These are phyloP conservation scores for Thelephora aurantiotincta DNA, from an alignment of 768 basidiomycete species.

Conservation along the genomic window DNA sequence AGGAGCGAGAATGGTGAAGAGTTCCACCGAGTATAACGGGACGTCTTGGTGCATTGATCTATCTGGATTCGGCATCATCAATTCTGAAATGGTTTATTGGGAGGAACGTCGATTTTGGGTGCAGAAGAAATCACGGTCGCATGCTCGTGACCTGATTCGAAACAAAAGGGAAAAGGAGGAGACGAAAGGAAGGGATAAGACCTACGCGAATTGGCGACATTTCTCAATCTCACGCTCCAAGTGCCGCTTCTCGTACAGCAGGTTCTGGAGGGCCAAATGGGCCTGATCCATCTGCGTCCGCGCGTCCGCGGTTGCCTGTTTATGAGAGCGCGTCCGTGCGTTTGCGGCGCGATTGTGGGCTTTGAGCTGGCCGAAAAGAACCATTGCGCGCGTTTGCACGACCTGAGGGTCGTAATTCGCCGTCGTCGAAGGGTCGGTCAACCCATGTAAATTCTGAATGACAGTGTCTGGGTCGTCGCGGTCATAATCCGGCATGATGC, in stretches of 20 bases:
- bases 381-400: constrained; percentile 52
- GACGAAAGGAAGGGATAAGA: constrained; percentile 7
- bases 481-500: not conserved
- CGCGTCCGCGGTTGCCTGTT: constrained; percentile 57
- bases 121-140: not conserved
- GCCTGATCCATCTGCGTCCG: constrained; percentile 86
- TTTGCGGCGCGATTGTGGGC: constrained; percentile 65
- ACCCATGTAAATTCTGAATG: constrained; percentile 47
- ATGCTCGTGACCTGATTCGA: not conserved
- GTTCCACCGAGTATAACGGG: constrained; percentile 53
- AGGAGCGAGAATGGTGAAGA: constrained; percentile 59
- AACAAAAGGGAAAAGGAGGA: constrained; percentile 1
- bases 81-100: too few species aligned
- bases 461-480: constrained; percentile 27
- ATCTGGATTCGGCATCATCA: not conserved
- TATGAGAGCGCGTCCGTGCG: constrained; percentile 53
- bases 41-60: constrained; percentile 87
- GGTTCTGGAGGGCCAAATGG: constrained; percentile 73
- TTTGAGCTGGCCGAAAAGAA: constrained; percentile 71
- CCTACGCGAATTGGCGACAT: constrained; percentile 84
- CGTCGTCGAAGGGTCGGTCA: constrained; percentile 31
- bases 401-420: constrained; percentile 30
- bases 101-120: too few species aligned
- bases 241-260: constrained; percentile 81
- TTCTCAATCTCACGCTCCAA: constrained; percentile 87